These are phyloP conservation scores for Tetradesmus obliquus DNA, from an alignment of 139 green algal species.

Conservation along the genomic window DNA sequence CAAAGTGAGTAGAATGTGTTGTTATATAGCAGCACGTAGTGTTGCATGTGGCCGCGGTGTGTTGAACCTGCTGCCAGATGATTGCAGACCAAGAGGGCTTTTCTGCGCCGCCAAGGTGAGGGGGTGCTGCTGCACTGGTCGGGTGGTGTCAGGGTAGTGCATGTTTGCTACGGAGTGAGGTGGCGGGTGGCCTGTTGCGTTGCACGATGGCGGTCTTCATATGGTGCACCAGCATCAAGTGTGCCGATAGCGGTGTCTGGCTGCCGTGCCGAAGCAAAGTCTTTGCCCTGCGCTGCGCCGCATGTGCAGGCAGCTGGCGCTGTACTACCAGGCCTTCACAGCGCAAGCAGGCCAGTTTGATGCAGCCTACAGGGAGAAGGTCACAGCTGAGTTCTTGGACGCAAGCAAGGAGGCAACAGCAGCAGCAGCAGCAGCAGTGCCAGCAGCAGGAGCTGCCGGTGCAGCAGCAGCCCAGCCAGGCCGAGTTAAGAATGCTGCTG, in stretches of 20 bases:
- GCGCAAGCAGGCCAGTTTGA: slow-evolving; percentile 49
- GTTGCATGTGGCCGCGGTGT: neutral
- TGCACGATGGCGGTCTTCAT: neutral
- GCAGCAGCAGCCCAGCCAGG: neutral
- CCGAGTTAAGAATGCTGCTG: neutral
- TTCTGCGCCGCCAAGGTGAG: no score
- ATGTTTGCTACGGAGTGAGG: neutral
- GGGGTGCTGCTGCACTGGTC: no score
- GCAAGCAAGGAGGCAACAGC: slow-evolving; percentile 40
- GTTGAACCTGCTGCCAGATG: neutral
- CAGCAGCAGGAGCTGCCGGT: neutral
- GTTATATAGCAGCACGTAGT: neutral
- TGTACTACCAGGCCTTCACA: slow-evolving; percentile 61
- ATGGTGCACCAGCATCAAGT: no score
- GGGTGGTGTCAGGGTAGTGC: neutral
- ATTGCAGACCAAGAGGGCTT: no score
- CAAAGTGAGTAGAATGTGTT: neutral
- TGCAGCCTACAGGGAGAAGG: slow-evolving; percentile 50
- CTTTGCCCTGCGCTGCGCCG: neutral
- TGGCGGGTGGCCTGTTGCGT: neutral
- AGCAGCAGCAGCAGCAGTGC: neutral
- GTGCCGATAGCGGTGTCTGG: no score
- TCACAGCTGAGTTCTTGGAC: slow-evolving; percentile 54
- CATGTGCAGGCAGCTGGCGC: slow-evolving; percentile 41
- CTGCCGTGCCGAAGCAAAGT: neutral